A percentile compares a stretch with the other conserved stretches of the same genome.
phyloP scores from a whole-genome alignment of 2,329 filamentous ascomycete genomes.

The Cladorrhinum sp. region DNA sequence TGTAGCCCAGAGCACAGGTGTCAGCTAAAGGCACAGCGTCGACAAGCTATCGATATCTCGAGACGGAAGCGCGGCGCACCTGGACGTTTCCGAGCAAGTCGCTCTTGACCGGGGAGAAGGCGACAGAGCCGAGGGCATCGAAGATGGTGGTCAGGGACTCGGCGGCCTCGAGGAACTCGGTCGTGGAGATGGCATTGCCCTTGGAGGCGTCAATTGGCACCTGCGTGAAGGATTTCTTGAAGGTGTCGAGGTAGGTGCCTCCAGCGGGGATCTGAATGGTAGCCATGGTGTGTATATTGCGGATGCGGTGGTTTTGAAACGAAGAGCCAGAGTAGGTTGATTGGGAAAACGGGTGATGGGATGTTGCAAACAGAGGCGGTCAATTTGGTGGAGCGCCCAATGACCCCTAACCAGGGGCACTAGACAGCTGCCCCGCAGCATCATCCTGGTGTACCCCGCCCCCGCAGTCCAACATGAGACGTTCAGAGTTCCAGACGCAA shows the following conservation, averaged over 20 bases:
- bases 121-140: slow-evolving; percentile 64
- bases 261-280: slow-evolving; percentile 53
- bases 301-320: neutral
- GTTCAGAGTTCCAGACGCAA: neutral
- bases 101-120: slow-evolving; percentile 86
- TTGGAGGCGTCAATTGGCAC: slow-evolving; percentile 73
- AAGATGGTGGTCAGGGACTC: slow-evolving; percentile 86
- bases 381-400: neutral
- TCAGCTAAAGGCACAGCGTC: slow-evolving; percentile 1
- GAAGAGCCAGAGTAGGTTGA: neutral
- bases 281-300: slow-evolving; percentile 46
- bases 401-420: neutral
- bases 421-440: neutral
- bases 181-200: slow-evolving; percentile 75
- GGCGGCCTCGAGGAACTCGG: slow-evolving; percentile 85
- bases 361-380: slow-evolving; percentile 3
- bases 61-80: slow-evolving; percentile 51
- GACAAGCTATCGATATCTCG: neutral
- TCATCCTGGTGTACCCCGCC: slow-evolving; percentile 4
- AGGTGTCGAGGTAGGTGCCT: slow-evolving; percentile 79
- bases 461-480: neutral
- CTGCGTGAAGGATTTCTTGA: slow-evolving; percentile 79
- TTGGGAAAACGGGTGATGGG: neutral
- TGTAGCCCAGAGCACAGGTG: slow-evolving; percentile 8
- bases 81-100: slow-evolving; percentile 92